Conservation (phyloP, 2,329 filamentous ascomycete species). For the Incumbomyces delicatus region DNA sequence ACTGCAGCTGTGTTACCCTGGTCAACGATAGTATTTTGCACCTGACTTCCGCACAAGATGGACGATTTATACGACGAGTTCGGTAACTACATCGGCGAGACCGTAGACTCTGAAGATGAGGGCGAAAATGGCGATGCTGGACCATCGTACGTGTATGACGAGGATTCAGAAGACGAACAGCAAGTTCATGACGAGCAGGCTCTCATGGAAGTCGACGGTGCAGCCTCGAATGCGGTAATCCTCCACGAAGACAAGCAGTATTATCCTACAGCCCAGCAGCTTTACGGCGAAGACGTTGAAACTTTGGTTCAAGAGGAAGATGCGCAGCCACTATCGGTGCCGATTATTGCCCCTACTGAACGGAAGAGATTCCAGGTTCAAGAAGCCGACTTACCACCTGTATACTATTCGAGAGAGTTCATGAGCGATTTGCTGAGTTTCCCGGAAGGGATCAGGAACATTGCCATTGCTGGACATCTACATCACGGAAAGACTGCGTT, state of each 20-base stretch:
- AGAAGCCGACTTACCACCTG: conserved; percentile 79
- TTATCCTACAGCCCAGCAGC: conserved; percentile 93
- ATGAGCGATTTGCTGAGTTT: conserved; percentile 96
- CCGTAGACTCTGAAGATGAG: conserved; percentile 76
- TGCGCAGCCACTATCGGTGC: conserved; percentile 80
- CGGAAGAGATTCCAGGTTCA: conserved; percentile 95
- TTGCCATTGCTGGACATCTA: conserved; percentile 83
- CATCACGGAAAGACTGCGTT: conserved; percentile 98
- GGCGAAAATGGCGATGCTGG: conserved; percentile 64
- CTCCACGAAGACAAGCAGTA: conserved; percentile 99
- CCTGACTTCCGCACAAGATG: no score
- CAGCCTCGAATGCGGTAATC: conserved; percentile 91
- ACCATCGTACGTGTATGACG: conserved; percentile 69
- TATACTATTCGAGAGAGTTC: conserved; percentile 79
- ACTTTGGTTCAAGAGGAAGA: conserved; percentile 95
- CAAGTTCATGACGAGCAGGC: conserved; percentile 63
- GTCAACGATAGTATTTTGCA: no score
- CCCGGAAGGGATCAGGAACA: conserved; percentile 85
- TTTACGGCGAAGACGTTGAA: conserved; percentile 90
- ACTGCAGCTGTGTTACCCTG: no score
- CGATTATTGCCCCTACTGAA: conserved; percentile 86
- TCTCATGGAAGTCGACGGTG: conserved; percentile 88
- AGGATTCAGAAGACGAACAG: conserved; percentile 55
- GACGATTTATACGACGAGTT: conserved; percentile 99
- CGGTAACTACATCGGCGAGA: conserved; percentile 96